These are phyloP conservation scores for Petasospora rhodanensis DNA, from an alignment of 1,139 yeast genomes.

Conservation along the genomic window DNA sequence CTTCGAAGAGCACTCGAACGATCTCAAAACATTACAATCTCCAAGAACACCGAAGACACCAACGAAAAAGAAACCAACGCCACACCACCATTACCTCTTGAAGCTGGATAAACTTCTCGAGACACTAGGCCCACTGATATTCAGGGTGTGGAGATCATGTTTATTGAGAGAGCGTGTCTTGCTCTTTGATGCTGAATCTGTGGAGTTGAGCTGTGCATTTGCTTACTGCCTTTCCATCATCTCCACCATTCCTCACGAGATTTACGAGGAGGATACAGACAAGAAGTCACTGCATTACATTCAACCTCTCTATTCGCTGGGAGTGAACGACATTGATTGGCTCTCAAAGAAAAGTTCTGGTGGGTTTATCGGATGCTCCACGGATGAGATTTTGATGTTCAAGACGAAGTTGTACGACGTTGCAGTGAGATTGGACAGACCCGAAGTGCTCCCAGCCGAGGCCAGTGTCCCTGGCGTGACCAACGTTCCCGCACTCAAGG, in stretches of 20 bases:
- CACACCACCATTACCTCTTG: slow-evolving; percentile 43
- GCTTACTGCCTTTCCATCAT: slow-evolving; percentile 45
- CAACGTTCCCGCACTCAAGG: slow-evolving; percentile 23
- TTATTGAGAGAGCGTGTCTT: slow-evolving; percentile 59
- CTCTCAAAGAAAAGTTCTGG: slow-evolving; percentile 14
- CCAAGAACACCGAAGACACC: slow-evolving; percentile 13
- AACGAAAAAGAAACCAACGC: slow-evolving; percentile 6
- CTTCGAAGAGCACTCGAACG: slow-evolving; percentile 26
- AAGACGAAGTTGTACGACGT: slow-evolving; percentile 54
- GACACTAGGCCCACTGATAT: slow-evolving; percentile 67
- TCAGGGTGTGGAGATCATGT: slow-evolving; percentile 65
- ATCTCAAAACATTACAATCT: slow-evolving; percentile 2
- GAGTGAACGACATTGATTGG: slow-evolving; percentile 51
- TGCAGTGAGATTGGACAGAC: slow-evolving; percentile 36
- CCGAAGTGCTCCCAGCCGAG: slow-evolving; percentile 21
- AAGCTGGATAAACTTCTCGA: slow-evolving; percentile 44
- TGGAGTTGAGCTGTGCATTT: slow-evolving; percentile 42
- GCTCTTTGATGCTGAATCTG: slow-evolving; percentile 42
- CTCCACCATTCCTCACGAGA: slow-evolving; percentile 41
- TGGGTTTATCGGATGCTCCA: slow-evolving; percentile 57
- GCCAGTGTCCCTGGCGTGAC: slow-evolving; percentile 18
- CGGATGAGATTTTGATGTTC: slow-evolving; percentile 63
- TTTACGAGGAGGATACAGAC: too few relatives aligned
- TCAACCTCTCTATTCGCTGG: slow-evolving; percentile 58
- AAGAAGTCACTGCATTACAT: slow-evolving; percentile 22